A percentile compares a stretch with the other conserved stretches of the same genome.
phyloP scores from a whole-genome alignment of 2,329 filamentous ascomycete species.

The Phialemonium atrogriseum region DNA sequence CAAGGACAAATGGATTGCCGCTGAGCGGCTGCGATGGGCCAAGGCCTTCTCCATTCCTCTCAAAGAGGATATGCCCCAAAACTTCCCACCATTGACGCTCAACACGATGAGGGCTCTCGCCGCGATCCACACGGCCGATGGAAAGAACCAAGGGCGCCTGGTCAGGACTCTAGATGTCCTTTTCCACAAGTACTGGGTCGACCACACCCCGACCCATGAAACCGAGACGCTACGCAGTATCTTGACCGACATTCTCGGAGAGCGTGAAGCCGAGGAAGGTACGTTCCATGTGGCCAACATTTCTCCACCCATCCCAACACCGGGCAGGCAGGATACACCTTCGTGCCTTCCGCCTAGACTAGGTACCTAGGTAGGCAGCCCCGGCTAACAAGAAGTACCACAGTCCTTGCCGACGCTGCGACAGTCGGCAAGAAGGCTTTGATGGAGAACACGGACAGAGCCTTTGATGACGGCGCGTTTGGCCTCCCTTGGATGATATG shows the following conservation, averaged over 20 bases:
- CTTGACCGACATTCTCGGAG: slow-evolving; percentile 17
- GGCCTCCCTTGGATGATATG: slow-evolving; percentile 30
- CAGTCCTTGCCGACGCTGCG: slow-evolving; percentile 17
- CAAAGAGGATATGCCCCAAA: slow-evolving; percentile 16
- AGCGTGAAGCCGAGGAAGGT: slow-evolving; percentile 16
- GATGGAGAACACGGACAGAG: slow-evolving; percentile 23
- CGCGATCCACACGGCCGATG: slow-evolving; percentile 15
- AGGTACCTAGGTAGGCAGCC: too few relatives aligned
- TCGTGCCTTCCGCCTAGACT: too few relatives aligned
- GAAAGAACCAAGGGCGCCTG: slow-evolving; percentile 13
- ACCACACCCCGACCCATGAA: slow-evolving; percentile 17
- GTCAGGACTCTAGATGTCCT: slow-evolving; percentile 22
- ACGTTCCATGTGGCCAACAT: slow-evolving; percentile 1
- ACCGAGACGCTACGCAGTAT: slow-evolving; percentile 18
- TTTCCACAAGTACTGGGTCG: slow-evolving; percentile 23
- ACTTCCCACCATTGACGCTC: slow-evolving; percentile 28
- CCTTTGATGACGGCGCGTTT: slow-evolving; percentile 27
- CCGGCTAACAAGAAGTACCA: background rate
- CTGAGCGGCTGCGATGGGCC: slow-evolving; percentile 26
- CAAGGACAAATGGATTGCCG: slow-evolving; percentile 27
- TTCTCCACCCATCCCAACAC: background rate
- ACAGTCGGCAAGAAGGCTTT: slow-evolving; percentile 21
- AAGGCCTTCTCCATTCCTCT: slow-evolving; percentile 26
- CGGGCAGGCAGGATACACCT: too few relatives aligned
- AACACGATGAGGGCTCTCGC: slow-evolving; percentile 25